Base-by-base conservation (phyloP, 75 land plant genomes). In the Gnetum montanum region DNA sequence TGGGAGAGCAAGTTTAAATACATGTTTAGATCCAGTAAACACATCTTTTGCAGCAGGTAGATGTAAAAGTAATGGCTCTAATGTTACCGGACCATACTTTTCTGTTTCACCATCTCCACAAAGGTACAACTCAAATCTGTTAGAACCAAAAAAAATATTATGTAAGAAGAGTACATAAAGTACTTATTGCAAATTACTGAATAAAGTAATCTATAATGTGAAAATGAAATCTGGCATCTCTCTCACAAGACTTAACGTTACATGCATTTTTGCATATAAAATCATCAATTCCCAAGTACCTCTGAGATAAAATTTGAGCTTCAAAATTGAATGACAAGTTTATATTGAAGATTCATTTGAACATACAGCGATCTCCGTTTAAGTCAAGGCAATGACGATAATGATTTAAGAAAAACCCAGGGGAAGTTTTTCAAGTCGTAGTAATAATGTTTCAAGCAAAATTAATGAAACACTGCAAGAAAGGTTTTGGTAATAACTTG, bases 31-130 rank as follows among this genome's bases (percentile, higher is more conserved):
- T 33, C 15, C 36, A 8, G n/a, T 36, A 48, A 36, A 19, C 18
- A 60, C 45, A 12, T 50, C 64, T 37, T 60, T 43, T 11, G 66
- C 65, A 26, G 46, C 45, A 25, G 49, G 64, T 28, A 67, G 31
- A 35, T 67, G 69, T 13, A 54, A n/a, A 31, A 67, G 19, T 23
- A 67, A 57, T 8, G 69, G 43, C 31, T 67, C 36, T 8, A 67
- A 64, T 11, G 51, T 35, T 10, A 52, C 56, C 3, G 65, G 50
- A 36, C 54, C 20, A 18, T 59, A 19, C 19, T 61, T 67, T 31
- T 67, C 69, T 18, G 37, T 60, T 37, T 60, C 69, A 26, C 41
- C 65, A 3, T 49, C 34, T 8, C 54, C 41, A 13, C 36, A 46
- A 4, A 60, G 38, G 16, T 34, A 23, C 38, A 67, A 46, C 27